A percentile compares a stretch with the other conserved stretches of the same genome.
These are phyloP conservation scores for Candida coleopterorum DNA, from an alignment of 805 yeast species.

Conservation along the genomic window DNA sequence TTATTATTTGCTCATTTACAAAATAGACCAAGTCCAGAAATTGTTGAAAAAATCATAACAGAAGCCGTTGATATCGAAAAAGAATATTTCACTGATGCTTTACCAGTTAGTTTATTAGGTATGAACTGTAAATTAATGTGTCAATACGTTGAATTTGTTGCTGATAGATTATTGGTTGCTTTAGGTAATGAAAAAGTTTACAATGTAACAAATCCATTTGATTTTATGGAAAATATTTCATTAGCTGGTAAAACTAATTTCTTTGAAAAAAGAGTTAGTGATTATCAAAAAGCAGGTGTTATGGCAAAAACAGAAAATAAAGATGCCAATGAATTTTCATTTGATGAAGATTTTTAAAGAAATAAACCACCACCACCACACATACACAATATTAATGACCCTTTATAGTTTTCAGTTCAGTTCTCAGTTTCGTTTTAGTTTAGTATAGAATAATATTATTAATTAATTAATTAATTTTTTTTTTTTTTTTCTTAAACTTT, in stretches of 20 bases:
- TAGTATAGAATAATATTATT: not conserved
- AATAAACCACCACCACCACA: too few relatives aligned
- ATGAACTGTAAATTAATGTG: conserved; percentile 94
- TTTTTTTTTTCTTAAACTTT: not conserved
- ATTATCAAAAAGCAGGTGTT: conserved; percentile 99
- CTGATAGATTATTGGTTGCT: conserved; percentile 89
- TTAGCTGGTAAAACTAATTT: conserved; percentile 98
- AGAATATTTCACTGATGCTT: conserved; percentile 90
- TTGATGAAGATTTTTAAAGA: conserved; percentile 86
- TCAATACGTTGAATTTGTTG: conserved; percentile 96
- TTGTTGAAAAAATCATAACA: conserved; percentile 81
- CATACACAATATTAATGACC: not conserved
- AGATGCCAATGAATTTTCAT: conserved; percentile 53
- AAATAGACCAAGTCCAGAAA: conserved; percentile 76
- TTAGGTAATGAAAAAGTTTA: conserved; percentile 86
- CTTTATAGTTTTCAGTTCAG: not conserved
- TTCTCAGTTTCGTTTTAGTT: not conserved
- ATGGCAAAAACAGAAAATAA: conserved; percentile 60
- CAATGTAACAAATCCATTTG: conserved; percentile 91
- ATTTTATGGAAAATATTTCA: conserved; percentile 98
- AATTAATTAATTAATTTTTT: not conserved
- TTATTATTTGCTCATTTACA: conserved; percentile 87
- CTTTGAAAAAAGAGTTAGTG: conserved; percentile 98
- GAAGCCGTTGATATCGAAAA: conserved; percentile 96
- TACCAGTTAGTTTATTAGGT: conserved; percentile 89